Base-by-base conservation (phyloP, 345 rosid genomes). In the Heritiera fomes region DNA sequence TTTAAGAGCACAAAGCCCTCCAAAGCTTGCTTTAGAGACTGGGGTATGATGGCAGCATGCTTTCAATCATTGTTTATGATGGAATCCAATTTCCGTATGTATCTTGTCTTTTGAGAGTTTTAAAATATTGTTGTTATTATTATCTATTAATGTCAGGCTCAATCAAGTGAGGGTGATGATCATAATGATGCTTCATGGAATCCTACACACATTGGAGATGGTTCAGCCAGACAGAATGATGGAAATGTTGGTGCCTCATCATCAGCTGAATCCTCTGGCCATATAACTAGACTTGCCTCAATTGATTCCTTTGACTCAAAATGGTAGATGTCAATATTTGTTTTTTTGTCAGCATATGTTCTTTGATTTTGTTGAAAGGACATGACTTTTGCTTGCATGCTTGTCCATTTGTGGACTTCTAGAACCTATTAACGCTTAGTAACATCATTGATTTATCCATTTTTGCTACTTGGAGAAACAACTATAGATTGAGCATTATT, bases 241-340 rank as follows among this genome's bases (percentile, higher is more conserved):
- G 98, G 90, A 49, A 87, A 79, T 73, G 83, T 85, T 40, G 78
- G 75, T 46, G 86, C 88, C 46, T 79, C 88, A 59, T 80, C 87
- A 50, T 81, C 9, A 18, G 59, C 89, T 71, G 98, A 92, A 81
- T 83, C 88, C 58, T 86, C 94, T 46, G 88, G 89, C 40, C 88
- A 89, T 80, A 84, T 95, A 72, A 93, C 98, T 17, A 87, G 99
- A 86, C 97, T 95, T 52, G 99, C 99, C 60, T 93, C 99, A 53
- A 95, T 95, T 49, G 99, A 95, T 83, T 95, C 99, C 80, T 95
- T 91, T 73, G 98, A 95, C 85, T 95, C 99, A 11, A 95, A 93
- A 88, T 93, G 99, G 99, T 97, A 90, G 83, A 66, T 74, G 69
- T 76, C 61, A 52, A 71, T 81, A 50, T 50, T 46, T 75, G 8